A percentile compares a stretch with the other conserved stretches of the same genome.
Conservation (phyloP, 2,329 filamentous ascomycete species). For the Aspergillus intermedius region DNA sequence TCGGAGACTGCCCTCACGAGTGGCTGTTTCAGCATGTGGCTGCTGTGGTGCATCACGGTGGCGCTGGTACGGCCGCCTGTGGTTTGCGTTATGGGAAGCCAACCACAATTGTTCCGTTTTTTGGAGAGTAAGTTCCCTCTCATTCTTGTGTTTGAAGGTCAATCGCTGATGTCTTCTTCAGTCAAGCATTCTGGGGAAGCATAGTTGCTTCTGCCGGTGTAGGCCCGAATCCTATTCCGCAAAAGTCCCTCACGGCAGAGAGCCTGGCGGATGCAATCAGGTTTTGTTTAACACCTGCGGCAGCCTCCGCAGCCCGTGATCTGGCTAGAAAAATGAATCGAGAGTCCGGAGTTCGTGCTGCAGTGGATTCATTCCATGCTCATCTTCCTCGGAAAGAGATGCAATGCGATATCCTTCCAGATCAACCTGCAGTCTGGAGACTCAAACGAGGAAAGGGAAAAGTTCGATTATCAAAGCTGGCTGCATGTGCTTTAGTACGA, state of each 20-base stretch:
- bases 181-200: constrained; percentile 50
- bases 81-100: constrained; percentile 49
- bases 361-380: constrained; percentile 42
- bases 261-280: constrained; percentile 43
- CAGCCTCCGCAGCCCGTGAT: constrained; percentile 28
- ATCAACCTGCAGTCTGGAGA: constrained; percentile 24
- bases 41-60: constrained; percentile 54
- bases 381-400: constrained; percentile 21
- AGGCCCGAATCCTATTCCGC: constrained; percentile 44
- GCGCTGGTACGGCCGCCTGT: constrained; percentile 53
- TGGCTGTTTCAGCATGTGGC: constrained; percentile 55
- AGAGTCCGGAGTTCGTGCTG: constrained; percentile 38
- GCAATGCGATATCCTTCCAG: constrained; percentile 18
- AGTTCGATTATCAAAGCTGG: constrained; percentile 17
- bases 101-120: constrained; percentile 52
- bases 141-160: not conserved
- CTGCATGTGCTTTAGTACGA: constrained; percentile 17
- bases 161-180: constrained; percentile 1
- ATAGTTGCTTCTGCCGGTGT: constrained; percentile 47
- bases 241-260: constrained; percentile 39
- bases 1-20: constrained; percentile 52
- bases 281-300: constrained; percentile 37
- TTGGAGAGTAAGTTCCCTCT: constrained; percentile 40
- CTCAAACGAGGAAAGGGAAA: constrained; percentile 8
- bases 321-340: constrained; percentile 34